These are phyloP conservation scores for Mimosa bimucronata DNA, from an alignment of 306 rosid species.

Conservation along the genomic window DNA sequence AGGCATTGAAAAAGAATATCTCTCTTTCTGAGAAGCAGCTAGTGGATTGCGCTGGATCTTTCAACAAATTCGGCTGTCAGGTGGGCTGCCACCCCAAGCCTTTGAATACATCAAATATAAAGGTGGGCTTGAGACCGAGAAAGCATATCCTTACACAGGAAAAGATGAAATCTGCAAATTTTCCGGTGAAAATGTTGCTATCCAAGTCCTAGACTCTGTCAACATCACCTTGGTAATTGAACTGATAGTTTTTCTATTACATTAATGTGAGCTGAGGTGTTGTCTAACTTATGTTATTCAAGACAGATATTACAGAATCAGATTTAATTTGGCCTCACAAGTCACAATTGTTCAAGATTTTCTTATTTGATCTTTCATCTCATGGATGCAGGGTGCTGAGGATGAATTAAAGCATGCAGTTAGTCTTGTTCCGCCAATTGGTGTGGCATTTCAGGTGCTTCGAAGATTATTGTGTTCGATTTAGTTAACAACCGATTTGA, in stretches of 20 bases:
- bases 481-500: too few relatives aligned
- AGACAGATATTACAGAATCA: slow-evolving; percentile 28
- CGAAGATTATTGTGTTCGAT: too few relatives aligned
- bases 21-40: slow-evolving; percentile 97
- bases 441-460: slow-evolving; percentile 88
- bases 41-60: slow-evolving; percentile 90
- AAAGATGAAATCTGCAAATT: slow-evolving; percentile 63
- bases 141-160: slow-evolving; percentile 82
- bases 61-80: slow-evolving; percentile 89
- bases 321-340: slow-evolving; percentile 13
- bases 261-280: neutral
- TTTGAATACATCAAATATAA: slow-evolving; percentile 89
- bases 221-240: slow-evolving; percentile 78
- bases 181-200: slow-evolving; percentile 64
- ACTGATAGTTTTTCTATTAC: neutral
- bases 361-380: slow-evolving; percentile 23
- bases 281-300: slow-evolving; percentile 22
- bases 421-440: slow-evolving; percentile 83
- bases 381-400: slow-evolving; percentile 78
- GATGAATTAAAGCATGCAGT: slow-evolving; percentile 90
- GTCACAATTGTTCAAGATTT: slow-evolving; percentile 1
- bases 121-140: slow-evolving; percentile 91
- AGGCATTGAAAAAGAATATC: slow-evolving; percentile 68
- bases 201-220: slow-evolving; percentile 66
- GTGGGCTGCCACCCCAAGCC: slow-evolving; percentile 98